A percentile compares a stretch with the other conserved stretches of the same genome.
phyloP scores from a whole-genome alignment of 345 rosid genomes.

The Citrus hindsii region DNA sequence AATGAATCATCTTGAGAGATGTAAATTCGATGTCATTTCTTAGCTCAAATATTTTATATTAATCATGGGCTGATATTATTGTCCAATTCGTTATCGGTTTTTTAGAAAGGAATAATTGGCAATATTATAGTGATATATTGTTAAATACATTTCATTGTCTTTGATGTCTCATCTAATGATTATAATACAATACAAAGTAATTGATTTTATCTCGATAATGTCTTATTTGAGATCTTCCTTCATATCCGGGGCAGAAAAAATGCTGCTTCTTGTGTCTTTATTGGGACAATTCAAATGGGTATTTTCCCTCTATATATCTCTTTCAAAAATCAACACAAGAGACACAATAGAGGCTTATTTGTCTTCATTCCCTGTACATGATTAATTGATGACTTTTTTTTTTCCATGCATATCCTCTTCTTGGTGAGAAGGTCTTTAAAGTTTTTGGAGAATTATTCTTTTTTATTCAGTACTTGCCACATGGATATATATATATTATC shows the following conservation, averaged over 20 bases:
- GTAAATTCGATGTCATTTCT: no score
- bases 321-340: constrained; percentile 23
- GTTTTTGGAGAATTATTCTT: no score
- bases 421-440: no score
- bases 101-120: background rate
- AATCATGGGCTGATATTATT: background rate
- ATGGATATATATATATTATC: no score
- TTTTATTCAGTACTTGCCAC: no score
- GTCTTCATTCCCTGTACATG: constrained; percentile 14
- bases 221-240: constrained; percentile 30
- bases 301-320: constrained; percentile 6
- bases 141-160: background rate
- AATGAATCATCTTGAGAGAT: no score
- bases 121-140: background rate
- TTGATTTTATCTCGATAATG: constrained; percentile 3
- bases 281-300: constrained; percentile 19
- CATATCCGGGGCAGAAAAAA: constrained; percentile 27
- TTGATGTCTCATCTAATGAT: background rate
- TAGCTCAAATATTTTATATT: background rate
- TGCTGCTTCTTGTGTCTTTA: constrained; percentile 36
- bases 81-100: background rate
- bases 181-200: background rate
- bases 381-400: constrained; percentile 8
- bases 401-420: background rate
- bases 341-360: constrained; percentile 10